Base-by-base conservation (phyloP, 208 protist genomes). In the Acanthamoeba sp. region DNA sequence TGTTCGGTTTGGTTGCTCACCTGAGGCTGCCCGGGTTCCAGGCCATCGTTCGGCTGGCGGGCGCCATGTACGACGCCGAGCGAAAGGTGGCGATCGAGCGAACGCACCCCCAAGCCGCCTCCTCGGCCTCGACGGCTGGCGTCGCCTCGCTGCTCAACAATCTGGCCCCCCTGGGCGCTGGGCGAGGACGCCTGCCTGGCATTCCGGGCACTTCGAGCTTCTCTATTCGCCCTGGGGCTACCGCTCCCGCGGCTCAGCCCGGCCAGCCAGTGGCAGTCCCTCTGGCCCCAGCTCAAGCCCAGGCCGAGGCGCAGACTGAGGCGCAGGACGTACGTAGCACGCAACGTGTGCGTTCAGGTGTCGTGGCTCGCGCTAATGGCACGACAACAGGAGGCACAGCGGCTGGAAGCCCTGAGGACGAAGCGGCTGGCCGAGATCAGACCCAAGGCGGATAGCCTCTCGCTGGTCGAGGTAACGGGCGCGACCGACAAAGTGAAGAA, bases 41-140 rank as follows among this genome's bases (percentile, higher is more conserved):
- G 50, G 84, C 84, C 2, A 90, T 90, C 20, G 9, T 38, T 24
- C 34, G 52, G 22, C 32, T 90, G 27, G 24, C 45, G 12, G n/a
- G 20, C 12, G 73, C 73, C 40, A 45, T 84, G 34, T 55, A 84
- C 73, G 42, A 55, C 22, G 73, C 73, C 10, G 73, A 84, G 36
- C 34, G 6, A 0, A 52, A 52, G 32, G 9, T 78, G 36, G 66
- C 66, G 9, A 20, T 78, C 34, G 29, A 5, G 32, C 66, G 22
- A 42, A 40, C 24, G 16, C 29, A 29, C 2, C 10, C 27, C 18
- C 18, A 1, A 14, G 66, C 66, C n/a, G 29, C 27, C 10, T 36
- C 66, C 66, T 20, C 36, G 34, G 16, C 66, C 14, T 27, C 62
- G n/a, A 20, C 66, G 32, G 59, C 29, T 69, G n/a, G 22, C 59